Evolutionary conservation across 83 land plant species (phyloP).

Genomic region (Isoetes engelmannii): DNA sequence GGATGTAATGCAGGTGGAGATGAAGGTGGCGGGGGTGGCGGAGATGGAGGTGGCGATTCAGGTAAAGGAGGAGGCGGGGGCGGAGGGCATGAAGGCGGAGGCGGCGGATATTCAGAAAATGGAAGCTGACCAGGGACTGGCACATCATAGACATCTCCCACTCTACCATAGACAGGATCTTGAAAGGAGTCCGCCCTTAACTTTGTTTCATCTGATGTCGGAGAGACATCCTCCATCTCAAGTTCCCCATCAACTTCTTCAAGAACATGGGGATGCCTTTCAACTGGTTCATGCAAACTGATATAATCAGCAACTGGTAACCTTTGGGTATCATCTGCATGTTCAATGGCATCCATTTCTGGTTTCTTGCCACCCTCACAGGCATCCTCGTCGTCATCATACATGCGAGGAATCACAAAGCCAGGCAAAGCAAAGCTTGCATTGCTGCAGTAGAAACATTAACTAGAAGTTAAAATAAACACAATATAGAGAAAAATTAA

Average conservation of each 20-base stretch:
- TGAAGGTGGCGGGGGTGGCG: conserved; percentile 20
- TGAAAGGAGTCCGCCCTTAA: conserved; percentile 15
- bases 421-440: conserved; percentile 81
- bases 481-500: not conserved
- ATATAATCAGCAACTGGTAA: too few relatives aligned
- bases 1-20: too few relatives aligned
- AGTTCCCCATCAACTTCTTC: conserved; percentile 98
- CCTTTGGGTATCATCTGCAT: too few relatives aligned
- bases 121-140: conserved; percentile 11
- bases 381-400: conserved; percentile 73
- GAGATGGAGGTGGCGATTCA: conserved; percentile 29
- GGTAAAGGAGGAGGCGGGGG: conserved; percentile 34
- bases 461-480: conserved; percentile 8
- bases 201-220: conserved; percentile 46
- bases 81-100: conserved; percentile 42
- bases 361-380: conserved; percentile 43
- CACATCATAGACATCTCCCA: not conserved
- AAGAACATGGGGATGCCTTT: conserved; percentile 63
- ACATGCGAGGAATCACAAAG: conserved; percentile 50
- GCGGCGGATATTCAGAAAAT: conserved; percentile 49
- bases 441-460: conserved; percentile 50
- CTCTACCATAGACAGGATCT: not conserved
- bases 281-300: conserved; percentile 33
- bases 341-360: conserved; percentile 11
- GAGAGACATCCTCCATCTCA: conserved; percentile 98